Conservation (phyloP, 2,329 filamentous ascomycete species). For the Colletotrichum truncatum region DNA sequence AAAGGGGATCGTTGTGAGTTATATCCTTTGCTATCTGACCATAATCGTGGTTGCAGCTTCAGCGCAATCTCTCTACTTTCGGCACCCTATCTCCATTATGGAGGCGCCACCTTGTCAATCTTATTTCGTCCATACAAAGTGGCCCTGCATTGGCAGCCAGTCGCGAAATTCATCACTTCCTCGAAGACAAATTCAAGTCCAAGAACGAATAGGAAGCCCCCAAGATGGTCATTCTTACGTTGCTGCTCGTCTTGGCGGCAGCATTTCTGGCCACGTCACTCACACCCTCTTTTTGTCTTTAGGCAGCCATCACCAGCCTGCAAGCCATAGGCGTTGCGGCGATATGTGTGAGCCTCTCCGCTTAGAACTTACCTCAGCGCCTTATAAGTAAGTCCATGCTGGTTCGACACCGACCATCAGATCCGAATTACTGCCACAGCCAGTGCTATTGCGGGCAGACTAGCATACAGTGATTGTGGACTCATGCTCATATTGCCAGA, state of each 20-base stretch:
- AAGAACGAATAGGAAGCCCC: not conserved
- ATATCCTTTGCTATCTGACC: too few relatives aligned
- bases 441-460: slow-evolving; percentile 4
- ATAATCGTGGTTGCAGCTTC: too few relatives aligned
- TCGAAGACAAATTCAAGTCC: too few relatives aligned
- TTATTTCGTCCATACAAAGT: too few relatives aligned
- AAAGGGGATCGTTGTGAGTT: too few relatives aligned
- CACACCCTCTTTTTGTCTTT: not conserved
- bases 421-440: not conserved
- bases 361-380: not conserved
- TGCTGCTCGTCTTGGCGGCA: too few relatives aligned
- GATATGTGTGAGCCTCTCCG: not conserved
- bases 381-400: not conserved
- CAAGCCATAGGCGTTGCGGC: not conserved
- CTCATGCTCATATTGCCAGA: not conserved
- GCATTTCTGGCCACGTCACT: not conserved
- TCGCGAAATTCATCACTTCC: not conserved
- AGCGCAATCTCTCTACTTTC: too few relatives aligned
- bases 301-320: not conserved
- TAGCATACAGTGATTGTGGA: not conserved
- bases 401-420: not conserved
- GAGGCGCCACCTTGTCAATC: too few relatives aligned
- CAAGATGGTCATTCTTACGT: not conserved
- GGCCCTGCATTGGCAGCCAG: too few relatives aligned
- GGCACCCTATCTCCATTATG: too few relatives aligned